Evolutionary conservation across 441 rosid genomes (phyloP).

Genomic region (Biscutella laevigata): DNA sequence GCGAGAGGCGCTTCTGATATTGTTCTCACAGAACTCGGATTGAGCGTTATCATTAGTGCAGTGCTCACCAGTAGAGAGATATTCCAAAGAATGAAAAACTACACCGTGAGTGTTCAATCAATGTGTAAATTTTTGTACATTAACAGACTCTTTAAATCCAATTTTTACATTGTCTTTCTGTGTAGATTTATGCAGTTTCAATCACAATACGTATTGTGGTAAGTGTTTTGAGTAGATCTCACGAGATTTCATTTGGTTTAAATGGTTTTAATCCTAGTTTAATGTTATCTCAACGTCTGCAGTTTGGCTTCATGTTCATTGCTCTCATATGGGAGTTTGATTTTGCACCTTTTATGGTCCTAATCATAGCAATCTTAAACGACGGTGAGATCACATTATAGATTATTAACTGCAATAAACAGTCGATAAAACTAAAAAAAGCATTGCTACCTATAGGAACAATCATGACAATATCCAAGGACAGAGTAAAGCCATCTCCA

Average conservation of each 20-base stretch:
- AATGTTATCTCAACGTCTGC: conserved; percentile 17
- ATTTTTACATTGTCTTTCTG: not conserved
- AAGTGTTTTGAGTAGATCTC: conserved; percentile 20
- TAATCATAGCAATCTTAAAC: conserved; percentile 74
- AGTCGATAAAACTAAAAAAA: not conserved
- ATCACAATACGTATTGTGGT: conserved; percentile 87
- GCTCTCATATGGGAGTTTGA: conserved; percentile 86
- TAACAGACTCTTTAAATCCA: not conserved
- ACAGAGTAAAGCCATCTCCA: conserved; percentile 83
- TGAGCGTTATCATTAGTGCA: conserved; percentile 84
- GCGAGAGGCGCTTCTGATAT: conserved; percentile 86
- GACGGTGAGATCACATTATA: conserved; percentile 48
- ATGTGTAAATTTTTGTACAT: not conserved
- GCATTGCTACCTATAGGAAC: conserved; percentile 39
- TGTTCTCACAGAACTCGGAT: conserved; percentile 81
- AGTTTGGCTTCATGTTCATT: conserved; percentile 88
- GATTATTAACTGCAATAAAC: not conserved
- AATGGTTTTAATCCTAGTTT: not conserved
- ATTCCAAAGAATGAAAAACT: conserved; percentile 94
- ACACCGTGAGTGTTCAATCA: conserved; percentile 53
- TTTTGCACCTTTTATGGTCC: conserved; percentile 80
- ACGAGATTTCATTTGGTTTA: not conserved
- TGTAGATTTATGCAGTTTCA: conserved; percentile 87
- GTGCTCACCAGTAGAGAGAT: conserved; percentile 90
- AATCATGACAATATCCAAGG: conserved; percentile 89